Evolutionary conservation across 345 rosid species (phyloP).

Genomic region (Pugionium dolabratum): DNA sequence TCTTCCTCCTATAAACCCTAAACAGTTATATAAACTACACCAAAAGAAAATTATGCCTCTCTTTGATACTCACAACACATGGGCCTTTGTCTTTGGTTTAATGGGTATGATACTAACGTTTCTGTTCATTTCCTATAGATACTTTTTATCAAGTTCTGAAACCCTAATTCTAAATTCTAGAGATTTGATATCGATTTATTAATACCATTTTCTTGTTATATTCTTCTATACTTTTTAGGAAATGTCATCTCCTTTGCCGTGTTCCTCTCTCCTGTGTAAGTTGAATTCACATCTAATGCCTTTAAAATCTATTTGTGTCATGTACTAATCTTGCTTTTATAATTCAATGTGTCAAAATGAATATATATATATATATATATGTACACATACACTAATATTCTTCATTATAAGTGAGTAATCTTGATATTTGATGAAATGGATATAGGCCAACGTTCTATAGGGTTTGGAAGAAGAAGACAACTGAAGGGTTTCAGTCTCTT

Average conservation of each 20-base stretch:
- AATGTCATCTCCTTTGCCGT: constrained; percentile 61
- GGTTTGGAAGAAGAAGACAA: constrained; percentile 66
- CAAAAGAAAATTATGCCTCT: constrained; percentile 30
- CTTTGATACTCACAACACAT: constrained; percentile 39
- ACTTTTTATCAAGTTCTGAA: constrained; percentile 11
- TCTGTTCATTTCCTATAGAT: constrained; percentile 4
- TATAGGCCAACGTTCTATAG: constrained; percentile 67
- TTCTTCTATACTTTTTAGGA: constrained; percentile 45
- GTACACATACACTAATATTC: background rate
- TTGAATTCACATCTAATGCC: background rate
- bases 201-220: background rate
- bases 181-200: background rate
- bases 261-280: constrained; percentile 78
- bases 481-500: constrained; percentile 69
- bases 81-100: constrained; percentile 44
- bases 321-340: background rate
- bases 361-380: background rate
- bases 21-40: background rate
- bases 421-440: background rate
- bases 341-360: background rate
- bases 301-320: background rate
- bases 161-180: background rate
- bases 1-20: constrained; percentile 26
- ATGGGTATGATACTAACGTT: constrained; percentile 34
- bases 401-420: background rate